These are phyloP conservation scores for Neonectria neomacrospora DNA, from an alignment of 2,329 filamentous ascomycete species.

Conservation along the genomic window DNA sequence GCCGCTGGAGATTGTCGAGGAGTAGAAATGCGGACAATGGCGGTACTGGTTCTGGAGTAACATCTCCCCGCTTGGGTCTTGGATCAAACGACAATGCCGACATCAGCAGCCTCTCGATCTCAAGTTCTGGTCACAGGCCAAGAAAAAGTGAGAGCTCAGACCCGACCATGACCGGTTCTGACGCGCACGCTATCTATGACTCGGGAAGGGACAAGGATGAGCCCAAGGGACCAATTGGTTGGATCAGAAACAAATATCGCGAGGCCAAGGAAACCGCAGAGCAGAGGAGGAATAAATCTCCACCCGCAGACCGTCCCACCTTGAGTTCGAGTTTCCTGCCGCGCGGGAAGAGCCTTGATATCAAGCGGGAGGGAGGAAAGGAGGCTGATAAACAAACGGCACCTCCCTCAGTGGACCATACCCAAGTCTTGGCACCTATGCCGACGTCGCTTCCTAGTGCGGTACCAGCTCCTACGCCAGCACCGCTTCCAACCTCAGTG, in stretches of 20 bases:
- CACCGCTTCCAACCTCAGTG: slow-evolving; percentile 9
- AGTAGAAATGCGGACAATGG: slow-evolving; percentile 66
- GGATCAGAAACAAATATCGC: slow-evolving; percentile 70
- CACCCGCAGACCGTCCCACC: slow-evolving; percentile 54
- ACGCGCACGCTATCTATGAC: slow-evolving; percentile 54
- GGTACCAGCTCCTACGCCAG: slow-evolving; percentile 12
- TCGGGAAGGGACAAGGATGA: slow-evolving; percentile 59
- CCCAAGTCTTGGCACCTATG: slow-evolving; percentile 28
- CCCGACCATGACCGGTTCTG: slow-evolving; percentile 51
- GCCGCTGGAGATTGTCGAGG: slow-evolving; percentile 78
- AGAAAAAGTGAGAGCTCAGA: slow-evolving; percentile 65
- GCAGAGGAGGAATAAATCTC: slow-evolving; percentile 66
- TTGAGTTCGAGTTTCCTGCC: slow-evolving; percentile 47
- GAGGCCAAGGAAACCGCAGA: slow-evolving; percentile 68
- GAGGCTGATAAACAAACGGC: slow-evolving; percentile 34
- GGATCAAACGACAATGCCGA: slow-evolving; percentile 73
- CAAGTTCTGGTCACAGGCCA: slow-evolving; percentile 65
- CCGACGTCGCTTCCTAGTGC: slow-evolving; percentile 21
- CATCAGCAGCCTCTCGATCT: slow-evolving; percentile 74
- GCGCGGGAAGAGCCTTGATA: slow-evolving; percentile 61
- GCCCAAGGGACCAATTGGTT: slow-evolving; percentile 63
- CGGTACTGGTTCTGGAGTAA: slow-evolving; percentile 53
- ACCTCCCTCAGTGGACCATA: slow-evolving; percentile 15
- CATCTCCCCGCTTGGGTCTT: slow-evolving; percentile 59
- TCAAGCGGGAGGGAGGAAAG: slow-evolving; percentile 52